Conservation (phyloP, 345 rosid species). For the Melaleuca quinquenervia region DNA sequence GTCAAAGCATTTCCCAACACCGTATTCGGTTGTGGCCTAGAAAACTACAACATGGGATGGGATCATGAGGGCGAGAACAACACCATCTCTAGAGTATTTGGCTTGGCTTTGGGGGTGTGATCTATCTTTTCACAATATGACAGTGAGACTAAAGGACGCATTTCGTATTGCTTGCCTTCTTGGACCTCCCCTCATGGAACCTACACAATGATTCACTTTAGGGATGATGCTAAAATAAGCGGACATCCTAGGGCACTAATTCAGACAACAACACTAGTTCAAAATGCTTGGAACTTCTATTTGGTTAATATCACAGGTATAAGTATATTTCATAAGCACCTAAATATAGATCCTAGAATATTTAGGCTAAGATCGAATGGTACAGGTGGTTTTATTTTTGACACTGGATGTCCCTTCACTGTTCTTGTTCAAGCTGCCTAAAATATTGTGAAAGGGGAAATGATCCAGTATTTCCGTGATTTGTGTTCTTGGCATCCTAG, state of each 20-base stretch:
- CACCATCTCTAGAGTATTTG: background rate
- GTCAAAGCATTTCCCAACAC: background rate
- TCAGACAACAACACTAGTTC: background rate
- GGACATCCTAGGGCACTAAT: background rate
- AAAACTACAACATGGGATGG: background rate
- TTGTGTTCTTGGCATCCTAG: no score
- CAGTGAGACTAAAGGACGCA: background rate
- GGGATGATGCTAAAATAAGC: background rate
- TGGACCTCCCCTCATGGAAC: background rate
- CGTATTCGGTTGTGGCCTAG: background rate
- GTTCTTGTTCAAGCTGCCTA: no score
- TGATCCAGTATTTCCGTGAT: no score
- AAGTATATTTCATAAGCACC: no score
- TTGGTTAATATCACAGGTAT: no score
- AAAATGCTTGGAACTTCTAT: background rate
- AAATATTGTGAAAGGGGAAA: no score
- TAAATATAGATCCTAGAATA: no score
- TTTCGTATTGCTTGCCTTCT: background rate
- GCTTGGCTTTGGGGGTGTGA: background rate
- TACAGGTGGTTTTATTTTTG: no score
- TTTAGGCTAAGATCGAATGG: no score
- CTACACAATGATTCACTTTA: background rate
- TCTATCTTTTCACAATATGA: background rate
- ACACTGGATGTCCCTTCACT: no score
- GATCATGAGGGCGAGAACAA: background rate